Conservation (phyloP, 139 green algal genomes). For the Closterium sp. region DNA sequence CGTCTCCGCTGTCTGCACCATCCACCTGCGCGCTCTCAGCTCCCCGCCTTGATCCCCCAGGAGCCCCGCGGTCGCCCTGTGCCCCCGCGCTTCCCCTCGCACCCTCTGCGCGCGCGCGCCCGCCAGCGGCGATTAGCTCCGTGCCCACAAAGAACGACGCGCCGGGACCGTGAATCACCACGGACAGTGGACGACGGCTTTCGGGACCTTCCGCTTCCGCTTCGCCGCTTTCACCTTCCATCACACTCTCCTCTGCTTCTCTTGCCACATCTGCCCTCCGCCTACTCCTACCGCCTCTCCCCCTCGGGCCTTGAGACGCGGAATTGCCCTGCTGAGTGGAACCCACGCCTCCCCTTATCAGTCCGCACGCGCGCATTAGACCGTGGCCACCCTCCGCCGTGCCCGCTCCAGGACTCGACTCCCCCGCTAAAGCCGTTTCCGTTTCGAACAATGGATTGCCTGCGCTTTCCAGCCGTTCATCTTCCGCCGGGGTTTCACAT, state of each 20-base stretch:
- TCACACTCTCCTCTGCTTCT: neutral
- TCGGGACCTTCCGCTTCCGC: neutral
- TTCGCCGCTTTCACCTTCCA: neutral
- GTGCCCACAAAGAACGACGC: constrained; percentile 1
- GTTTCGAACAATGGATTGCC: neutral
- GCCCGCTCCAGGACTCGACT: neutral
- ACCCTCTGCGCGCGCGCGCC: neutral
- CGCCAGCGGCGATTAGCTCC: neutral
- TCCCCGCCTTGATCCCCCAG: neutral
- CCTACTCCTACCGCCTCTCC: neutral
- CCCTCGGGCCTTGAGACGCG: neutral
- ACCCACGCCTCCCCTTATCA: neutral
- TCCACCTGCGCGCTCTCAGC: neutral
- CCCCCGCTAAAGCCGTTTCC: neutral
- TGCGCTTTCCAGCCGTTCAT: neutral
- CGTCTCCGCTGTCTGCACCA: neutral
- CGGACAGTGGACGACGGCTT: neutral
- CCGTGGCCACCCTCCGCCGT: neutral
- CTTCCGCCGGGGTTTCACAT: neutral
- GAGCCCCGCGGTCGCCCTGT: neutral
- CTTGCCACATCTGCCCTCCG: neutral
- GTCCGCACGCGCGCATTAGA: neutral
- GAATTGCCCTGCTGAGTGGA: neutral
- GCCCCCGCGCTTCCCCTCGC: neutral
- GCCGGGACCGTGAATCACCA: neutral